Evolutionary conservation across 768 basidiomycete genomes (phyloP).

Genomic region (Pluteus cervinus): DNA sequence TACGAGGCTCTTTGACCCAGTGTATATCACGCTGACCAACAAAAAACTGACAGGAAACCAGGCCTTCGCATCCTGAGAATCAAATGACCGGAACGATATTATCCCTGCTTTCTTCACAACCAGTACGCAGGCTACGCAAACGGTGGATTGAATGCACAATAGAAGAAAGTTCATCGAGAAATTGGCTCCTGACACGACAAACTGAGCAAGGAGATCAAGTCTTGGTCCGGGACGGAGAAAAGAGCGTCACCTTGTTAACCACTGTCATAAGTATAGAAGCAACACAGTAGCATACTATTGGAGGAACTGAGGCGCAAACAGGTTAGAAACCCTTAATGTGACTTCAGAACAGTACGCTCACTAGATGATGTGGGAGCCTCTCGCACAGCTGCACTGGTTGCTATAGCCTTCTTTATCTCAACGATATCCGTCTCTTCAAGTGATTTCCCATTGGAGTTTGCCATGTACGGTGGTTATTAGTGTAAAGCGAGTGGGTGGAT

Average conservation of each 20-base stretch:
- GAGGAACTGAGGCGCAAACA: slow-evolving; percentile 45
- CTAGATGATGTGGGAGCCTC: slow-evolving; percentile 19
- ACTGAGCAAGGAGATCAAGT: slow-evolving; percentile 38
- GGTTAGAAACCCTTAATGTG: neutral
- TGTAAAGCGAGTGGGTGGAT: too few relatives aligned
- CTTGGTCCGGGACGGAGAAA: neutral
- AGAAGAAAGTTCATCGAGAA: slow-evolving; percentile 98
- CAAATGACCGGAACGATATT: slow-evolving; percentile 82
- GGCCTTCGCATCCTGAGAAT: slow-evolving; percentile 73
- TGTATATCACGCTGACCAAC: slow-evolving; percentile 94
- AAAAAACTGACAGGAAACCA: slow-evolving; percentile 96
- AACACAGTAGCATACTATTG: slow-evolving; percentile 84
- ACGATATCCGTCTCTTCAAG: slow-evolving; percentile 21
- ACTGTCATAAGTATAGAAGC: slow-evolving; percentile 97
- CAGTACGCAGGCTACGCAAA: slow-evolving; percentile 77
- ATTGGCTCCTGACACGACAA: slow-evolving; percentile 85
- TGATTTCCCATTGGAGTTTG: slow-evolving; percentile 11
- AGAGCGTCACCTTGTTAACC: slow-evolving; percentile 76
- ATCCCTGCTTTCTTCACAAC: slow-evolving; percentile 68
- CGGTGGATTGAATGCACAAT: slow-evolving; percentile 82
- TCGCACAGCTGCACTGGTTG: slow-evolving; percentile 25
- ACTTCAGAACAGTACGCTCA: slow-evolving; percentile 9
- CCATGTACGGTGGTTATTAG: slow-evolving; percentile 7
- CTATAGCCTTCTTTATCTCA: slow-evolving; percentile 29
- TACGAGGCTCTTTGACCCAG: slow-evolving; percentile 94